Conservation (phyloP, 2,329 filamentous ascomycete species). For the Curvularia sp. region DNA sequence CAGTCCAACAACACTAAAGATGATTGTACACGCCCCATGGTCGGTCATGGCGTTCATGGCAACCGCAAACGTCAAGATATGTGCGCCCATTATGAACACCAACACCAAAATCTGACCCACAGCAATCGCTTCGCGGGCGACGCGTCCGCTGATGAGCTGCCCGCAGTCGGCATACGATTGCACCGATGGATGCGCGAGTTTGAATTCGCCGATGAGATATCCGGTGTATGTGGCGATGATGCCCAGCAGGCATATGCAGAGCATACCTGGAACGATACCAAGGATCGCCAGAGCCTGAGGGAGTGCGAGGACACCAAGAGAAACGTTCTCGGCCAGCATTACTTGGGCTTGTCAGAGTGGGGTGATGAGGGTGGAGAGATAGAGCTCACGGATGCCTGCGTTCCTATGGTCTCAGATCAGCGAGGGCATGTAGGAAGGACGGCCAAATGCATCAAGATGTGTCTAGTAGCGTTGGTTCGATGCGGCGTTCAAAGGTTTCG, state of each 20-base stretch:
- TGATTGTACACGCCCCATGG: conserved; percentile 68
- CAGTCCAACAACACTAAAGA: conserved; percentile 68
- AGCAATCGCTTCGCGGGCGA: conserved; percentile 69
- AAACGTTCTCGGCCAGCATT: conserved; percentile 68
- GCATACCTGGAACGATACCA: conserved; percentile 62
- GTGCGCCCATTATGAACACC: conserved; percentile 74
- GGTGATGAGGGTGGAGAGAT: not conserved
- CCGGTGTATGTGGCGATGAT: conserved; percentile 67
- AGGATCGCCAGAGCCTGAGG: conserved; percentile 61
- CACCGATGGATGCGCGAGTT: conserved; percentile 64
- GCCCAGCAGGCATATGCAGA: conserved; percentile 63
- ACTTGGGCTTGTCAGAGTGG: conserved; percentile 38
- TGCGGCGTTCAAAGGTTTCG: not conserved
- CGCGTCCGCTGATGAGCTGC: conserved; percentile 65
- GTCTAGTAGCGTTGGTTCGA: not conserved
- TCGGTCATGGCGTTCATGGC: conserved; percentile 71
- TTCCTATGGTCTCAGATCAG: conserved; percentile 3
- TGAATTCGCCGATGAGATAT: conserved; percentile 67
- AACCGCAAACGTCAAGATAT: conserved; percentile 73
- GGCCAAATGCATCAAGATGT: not conserved
- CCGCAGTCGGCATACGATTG: conserved; percentile 74
- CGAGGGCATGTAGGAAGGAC: not conserved
- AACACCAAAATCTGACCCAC: conserved; percentile 69
- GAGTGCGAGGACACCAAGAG: conserved; percentile 63
- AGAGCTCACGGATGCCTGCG: conserved; percentile 5